These are phyloP conservation scores for Lachnellula suecica DNA, from an alignment of 2,329 filamentous ascomycete species.

Conservation along the genomic window DNA sequence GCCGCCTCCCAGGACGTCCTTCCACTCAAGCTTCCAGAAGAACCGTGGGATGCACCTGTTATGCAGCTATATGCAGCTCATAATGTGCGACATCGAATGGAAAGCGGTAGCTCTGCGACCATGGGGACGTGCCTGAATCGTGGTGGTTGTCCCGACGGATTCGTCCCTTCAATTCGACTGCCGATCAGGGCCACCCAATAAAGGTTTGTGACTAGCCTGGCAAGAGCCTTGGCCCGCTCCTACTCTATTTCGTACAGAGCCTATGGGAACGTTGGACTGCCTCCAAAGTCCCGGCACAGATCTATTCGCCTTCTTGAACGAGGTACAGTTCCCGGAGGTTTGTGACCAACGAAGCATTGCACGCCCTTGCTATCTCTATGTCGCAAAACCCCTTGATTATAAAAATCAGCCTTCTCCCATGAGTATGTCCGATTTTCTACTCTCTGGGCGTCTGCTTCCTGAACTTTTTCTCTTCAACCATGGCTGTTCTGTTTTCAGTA, in stretches of 20 bases:
- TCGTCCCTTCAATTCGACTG: slow-evolving; percentile 17
- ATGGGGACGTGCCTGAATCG: slow-evolving; percentile 15
- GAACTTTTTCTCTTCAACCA: background rate
- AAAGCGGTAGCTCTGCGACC: background rate
- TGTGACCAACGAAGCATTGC: slow-evolving; percentile 14
- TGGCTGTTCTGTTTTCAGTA: background rate
- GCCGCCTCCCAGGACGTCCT: background rate
- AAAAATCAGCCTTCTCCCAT: background rate
- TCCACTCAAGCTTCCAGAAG: slow-evolving; percentile 11
- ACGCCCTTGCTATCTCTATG: background rate
- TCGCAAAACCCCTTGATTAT: background rate
- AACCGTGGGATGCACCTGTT: background rate
- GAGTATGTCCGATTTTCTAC: background rate
- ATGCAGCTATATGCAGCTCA: slow-evolving; percentile 1
- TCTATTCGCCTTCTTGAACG: slow-evolving; percentile 20
- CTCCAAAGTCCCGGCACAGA: slow-evolving; percentile 4
- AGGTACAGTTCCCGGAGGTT: slow-evolving; percentile 1
- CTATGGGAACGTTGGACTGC: slow-evolving; percentile 12
- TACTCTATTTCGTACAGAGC: slow-evolving; percentile 8
- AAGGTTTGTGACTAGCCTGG: background rate
- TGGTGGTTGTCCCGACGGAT: slow-evolving; percentile 5
- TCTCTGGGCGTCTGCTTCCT: background rate
- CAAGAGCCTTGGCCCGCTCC: slow-evolving; percentile 6
- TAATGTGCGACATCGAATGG: slow-evolving; percentile 13
- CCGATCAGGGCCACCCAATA: slow-evolving; percentile 11